Base-by-base conservation (phyloP, 352 stramenopile genomes). In the Phytophthora pluvialis region DNA sequence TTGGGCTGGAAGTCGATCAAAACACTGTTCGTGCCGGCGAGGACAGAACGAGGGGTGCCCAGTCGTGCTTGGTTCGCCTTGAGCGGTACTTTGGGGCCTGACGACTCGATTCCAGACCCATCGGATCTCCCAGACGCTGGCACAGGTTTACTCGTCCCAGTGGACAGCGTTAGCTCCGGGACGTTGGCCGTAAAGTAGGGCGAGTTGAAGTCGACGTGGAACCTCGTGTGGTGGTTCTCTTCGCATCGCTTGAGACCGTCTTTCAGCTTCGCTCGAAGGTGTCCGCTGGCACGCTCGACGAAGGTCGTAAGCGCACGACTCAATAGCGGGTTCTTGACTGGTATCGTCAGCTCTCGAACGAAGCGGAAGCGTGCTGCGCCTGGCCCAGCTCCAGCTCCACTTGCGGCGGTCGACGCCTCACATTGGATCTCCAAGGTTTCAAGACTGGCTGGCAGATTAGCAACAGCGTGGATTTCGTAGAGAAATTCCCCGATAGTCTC, bases 401-500 rank as follows among this genome's bases (percentile, higher is more conserved):
- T 59, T 15, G 53, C 51, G 29, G 55, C 53, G 9, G 26, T 44
- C 2, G 59, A 63, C 0, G 65, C 60, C 28, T 97, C 89, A 28
- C 93, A 90, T 43, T 91, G 78, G 12, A 98, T 89, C 54, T 90
- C 78, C 5, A 98, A 55, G 5, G 74, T 89, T 48, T 97, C 91
- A 5, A 91, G 66, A 47, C 67, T 83, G 2, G 69, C 40, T 3
- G 95, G 95, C 4, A 98, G 72, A 26, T 84, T 85, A 5, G 93
- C 90, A 1, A 85, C 79, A 0, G 77, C 93, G 18, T 92, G 75
- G 3, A 98, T 71, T 58, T 98, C 91, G 56, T 98, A 97, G 48
- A 96, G 78, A 53, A 98, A 98, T 58, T 98, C 93, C n/a, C 95
- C 95, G 3, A 97, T 79, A 15, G 91, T 90, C 35, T 98, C 86